Conservation (phyloP, 2,329 filamentous ascomycete genomes). For the Dactylonectria macrodidyma region DNA sequence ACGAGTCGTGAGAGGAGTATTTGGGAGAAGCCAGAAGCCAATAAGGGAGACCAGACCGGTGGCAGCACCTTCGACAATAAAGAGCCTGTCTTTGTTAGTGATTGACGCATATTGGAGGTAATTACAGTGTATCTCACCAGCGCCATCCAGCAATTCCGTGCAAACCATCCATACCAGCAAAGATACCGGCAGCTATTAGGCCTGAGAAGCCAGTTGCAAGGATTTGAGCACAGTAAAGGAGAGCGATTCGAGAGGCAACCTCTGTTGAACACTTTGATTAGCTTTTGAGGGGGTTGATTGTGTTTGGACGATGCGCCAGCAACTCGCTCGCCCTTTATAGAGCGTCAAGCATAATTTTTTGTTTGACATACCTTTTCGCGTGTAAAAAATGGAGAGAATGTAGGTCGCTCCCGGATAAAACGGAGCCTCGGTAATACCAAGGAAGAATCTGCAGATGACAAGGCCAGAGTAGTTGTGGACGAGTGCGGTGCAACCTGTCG, state of each 20-base stretch:
- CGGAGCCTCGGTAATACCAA: conserved; percentile 58
- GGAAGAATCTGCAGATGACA: conserved; percentile 55
- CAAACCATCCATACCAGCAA: conserved; percentile 56
- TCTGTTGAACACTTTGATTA: conserved; percentile 64
- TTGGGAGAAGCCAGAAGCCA: conserved; percentile 52
- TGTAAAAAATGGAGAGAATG: conserved; percentile 54
- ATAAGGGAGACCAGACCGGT: conserved; percentile 50
- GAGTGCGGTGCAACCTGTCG: conserved; percentile 52
- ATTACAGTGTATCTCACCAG: conserved; percentile 56
- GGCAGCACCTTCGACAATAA: conserved; percentile 69
- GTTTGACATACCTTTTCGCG: conserved; percentile 46
- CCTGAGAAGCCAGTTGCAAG: conserved; percentile 79
- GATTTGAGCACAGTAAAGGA: conserved; percentile 73
- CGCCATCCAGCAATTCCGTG: conserved; percentile 73
- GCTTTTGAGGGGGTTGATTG: fast-evolving
- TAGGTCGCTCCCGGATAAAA: conserved; percentile 58
- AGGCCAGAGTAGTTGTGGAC: conserved; percentile 54
- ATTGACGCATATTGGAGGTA: no score
- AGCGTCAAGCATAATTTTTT: no score
- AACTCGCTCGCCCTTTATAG: no score
- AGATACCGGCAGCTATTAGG: conserved; percentile 73
- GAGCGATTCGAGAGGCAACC: conserved; percentile 72
- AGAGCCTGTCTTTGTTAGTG: conserved; percentile 41
- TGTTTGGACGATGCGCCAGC: no score
- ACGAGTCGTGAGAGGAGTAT: conserved; percentile 61